Evolutionary conservation across 2,329 filamentous ascomycete genomes (phyloP), one percentile per base, ranked within the genome.

Genomic region (Nemania sp.): DNA sequence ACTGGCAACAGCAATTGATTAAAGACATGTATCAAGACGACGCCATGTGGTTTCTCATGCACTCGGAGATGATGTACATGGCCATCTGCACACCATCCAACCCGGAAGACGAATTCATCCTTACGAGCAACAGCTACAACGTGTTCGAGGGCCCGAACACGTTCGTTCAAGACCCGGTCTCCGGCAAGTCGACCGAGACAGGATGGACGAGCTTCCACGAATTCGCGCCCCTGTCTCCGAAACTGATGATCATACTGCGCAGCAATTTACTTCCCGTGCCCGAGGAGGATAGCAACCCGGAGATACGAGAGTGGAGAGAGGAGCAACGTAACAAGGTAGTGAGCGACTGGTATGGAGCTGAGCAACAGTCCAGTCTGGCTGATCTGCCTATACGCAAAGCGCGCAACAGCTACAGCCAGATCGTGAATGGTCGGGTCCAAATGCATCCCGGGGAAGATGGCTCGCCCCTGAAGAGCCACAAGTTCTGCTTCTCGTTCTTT

Each of bases 401-500:
- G 11, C 53, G 47, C 3, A 69, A 70, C 54, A 63, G 34, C 23
- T 70, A 69, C 42, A 61, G 53, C 6, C 6, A 46, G 19, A 19
- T 68, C 2, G 53, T 66, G 9, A 40, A 66, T 37, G 64, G 64
- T 8, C 54, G 30, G 2, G 1, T 65, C 6, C 36, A 43, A n/a
- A 37, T 36, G 0, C 44, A 49, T 1, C 44, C 42, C 8, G 59
- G 56, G 5, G 50, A 62, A 37, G 43, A 64, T 17, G 46, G 61
- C 5, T 36, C n/a, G 5, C 39, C 12, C 7, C 40, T 46, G 14
- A 59, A 56, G 19, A 40, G 45, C 5, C 41, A 70, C 58, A 61
- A 52, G 11, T 72, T 70, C 53, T 64, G 50, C 55, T 72, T 72
- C 44, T 17, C 31, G 8, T 67, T 68, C 52, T 70, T 70, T 42